Evolutionary conservation across 75 land plant genomes (phyloP).

Genomic region (Pinus albicaulis): DNA sequence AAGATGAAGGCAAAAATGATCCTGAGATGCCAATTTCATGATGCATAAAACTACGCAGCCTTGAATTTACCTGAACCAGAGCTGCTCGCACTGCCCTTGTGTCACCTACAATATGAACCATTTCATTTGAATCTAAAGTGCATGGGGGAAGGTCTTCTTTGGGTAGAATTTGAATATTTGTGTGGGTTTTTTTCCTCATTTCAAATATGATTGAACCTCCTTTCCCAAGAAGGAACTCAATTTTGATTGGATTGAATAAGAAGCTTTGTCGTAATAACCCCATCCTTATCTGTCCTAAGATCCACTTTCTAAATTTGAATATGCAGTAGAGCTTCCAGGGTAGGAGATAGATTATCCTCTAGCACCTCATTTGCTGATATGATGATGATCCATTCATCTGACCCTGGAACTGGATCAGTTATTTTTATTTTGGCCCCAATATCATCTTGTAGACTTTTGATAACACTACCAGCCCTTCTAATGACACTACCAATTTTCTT

Average conservation of each 20-base stretch:
- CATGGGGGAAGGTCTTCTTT: constrained; percentile 57
- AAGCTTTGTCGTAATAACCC: constrained; percentile 64
- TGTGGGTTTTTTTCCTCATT: constrained; percentile 52
- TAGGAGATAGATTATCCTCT: constrained; percentile 88
- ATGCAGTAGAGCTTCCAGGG: constrained; percentile 92
- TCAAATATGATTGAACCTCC: constrained; percentile 61
- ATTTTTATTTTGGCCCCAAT: constrained; percentile 61
- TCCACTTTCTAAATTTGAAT: constrained; percentile 72
- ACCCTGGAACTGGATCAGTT: constrained; percentile 42
- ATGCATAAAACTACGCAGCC: constrained; percentile 48
- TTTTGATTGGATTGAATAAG: constrained; percentile 68
- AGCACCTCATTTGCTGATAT: constrained; percentile 84
- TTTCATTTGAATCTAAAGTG: constrained; percentile 60
- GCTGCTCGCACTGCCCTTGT: constrained; percentile 80
- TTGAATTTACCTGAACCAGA: constrained; percentile 65
- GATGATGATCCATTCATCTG: constrained; percentile 59
- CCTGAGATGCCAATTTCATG: constrained; percentile 33
- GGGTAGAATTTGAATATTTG: constrained; percentile 61
- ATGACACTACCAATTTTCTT: constrained; percentile 70
- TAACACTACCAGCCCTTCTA: constrained; percentile 55
- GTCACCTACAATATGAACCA: constrained; percentile 85
- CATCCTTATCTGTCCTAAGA: constrained; percentile 67
- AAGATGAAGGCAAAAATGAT: constrained; percentile 13
- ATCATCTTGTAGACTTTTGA: constrained; percentile 50
- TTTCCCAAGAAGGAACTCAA: constrained; percentile 57